These are phyloP conservation scores for Termitomyces sp. DNA, from an alignment of 768 basidiomycete species.

Conservation along the genomic window DNA sequence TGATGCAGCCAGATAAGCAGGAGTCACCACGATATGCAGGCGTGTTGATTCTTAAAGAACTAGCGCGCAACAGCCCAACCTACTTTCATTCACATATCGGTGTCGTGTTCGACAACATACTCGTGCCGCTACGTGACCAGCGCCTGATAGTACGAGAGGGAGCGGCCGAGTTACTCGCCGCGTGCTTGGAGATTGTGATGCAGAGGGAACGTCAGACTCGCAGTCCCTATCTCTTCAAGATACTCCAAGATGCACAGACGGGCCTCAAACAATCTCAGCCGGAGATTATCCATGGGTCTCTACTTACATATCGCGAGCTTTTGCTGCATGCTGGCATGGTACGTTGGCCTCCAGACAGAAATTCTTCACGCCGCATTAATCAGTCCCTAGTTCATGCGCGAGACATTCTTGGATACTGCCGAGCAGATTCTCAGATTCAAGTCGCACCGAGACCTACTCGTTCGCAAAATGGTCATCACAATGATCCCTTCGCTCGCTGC, in stretches of 20 bases:
- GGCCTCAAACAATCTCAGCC: constrained; percentile 76
- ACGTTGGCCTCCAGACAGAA: constrained; percentile 21
- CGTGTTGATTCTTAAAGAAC: constrained; percentile 89
- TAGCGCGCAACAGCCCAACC: constrained; percentile 82
- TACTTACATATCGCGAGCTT: constrained; percentile 88
- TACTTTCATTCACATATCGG: constrained; percentile 88
- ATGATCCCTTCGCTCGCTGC: constrained; percentile 93
- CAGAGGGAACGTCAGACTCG: constrained; percentile 63
- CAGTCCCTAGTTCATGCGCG: constrained; percentile 73
- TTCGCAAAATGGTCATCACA: constrained; percentile 92
- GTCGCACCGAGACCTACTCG: constrained; percentile 78
- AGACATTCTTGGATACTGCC: constrained; percentile 80
- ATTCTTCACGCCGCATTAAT: not conserved
- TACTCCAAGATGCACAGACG: constrained; percentile 84
- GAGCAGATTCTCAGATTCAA: constrained; percentile 89
- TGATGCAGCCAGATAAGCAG: constrained; percentile 72
- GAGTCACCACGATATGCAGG: constrained; percentile 91
- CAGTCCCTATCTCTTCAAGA: constrained; percentile 66
- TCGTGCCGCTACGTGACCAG: constrained; percentile 83
- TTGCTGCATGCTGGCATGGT: constrained; percentile 94
- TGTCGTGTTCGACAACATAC: constrained; percentile 88
- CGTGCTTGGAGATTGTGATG: constrained; percentile 84
- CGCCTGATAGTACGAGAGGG: constrained; percentile 90
- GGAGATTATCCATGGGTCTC: constrained; percentile 88
- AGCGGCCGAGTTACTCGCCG: constrained; percentile 89